These are phyloP conservation scores for Bretschneidera sinensis DNA, from an alignment of 345 rosid species.

Conservation along the genomic window DNA sequence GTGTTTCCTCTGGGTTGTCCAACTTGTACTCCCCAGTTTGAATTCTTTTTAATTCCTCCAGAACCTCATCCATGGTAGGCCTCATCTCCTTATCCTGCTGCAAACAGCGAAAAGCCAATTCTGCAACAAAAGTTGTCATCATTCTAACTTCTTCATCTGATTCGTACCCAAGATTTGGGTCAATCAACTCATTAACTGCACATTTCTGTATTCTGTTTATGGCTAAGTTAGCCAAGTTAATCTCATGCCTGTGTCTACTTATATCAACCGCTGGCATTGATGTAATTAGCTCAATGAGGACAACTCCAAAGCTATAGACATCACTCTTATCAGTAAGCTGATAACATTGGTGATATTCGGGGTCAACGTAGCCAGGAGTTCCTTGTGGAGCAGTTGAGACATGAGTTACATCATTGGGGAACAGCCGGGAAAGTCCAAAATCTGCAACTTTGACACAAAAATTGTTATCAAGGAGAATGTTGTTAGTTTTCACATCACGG, in stretches of 20 bases:
- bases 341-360: constrained; percentile 58
- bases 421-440: constrained; percentile 59
- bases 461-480: constrained; percentile 58
- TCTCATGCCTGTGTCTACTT: constrained; percentile 43
- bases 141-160: constrained; percentile 31
- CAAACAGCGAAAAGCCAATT: constrained; percentile 54
- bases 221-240: constrained; percentile 56
- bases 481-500: constrained; percentile 58
- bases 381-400: constrained; percentile 75
- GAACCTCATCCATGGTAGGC: constrained; percentile 51
- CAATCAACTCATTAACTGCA: constrained; percentile 42
- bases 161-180: constrained; percentile 42
- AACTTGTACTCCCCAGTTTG: constrained; percentile 20
- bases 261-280: constrained; percentile 74
- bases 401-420: constrained; percentile 51
- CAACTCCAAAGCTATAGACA: constrained; percentile 77
- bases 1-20: constrained; percentile 6
- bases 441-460: constrained; percentile 62
- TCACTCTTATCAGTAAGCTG: constrained; percentile 66
- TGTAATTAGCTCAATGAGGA: constrained; percentile 51
- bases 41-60: constrained; percentile 39
- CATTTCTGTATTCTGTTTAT: constrained; percentile 42
- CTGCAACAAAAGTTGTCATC: constrained; percentile 50
- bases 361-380: constrained; percentile 65
- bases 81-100: constrained; percentile 53